These are phyloP conservation scores for Populus davidiana DNA, from an alignment of 345 rosid species.

Conservation along the genomic window DNA sequence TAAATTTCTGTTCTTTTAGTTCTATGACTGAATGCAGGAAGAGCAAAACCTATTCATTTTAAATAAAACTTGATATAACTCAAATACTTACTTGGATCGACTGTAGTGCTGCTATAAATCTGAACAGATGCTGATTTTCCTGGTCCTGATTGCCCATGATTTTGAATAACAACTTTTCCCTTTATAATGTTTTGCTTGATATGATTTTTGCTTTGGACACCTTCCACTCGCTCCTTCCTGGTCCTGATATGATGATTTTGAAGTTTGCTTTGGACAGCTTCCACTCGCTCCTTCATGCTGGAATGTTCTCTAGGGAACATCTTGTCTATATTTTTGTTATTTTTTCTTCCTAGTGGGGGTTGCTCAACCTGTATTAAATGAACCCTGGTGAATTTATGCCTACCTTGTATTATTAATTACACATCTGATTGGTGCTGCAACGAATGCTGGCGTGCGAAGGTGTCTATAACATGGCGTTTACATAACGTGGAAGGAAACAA, in stretches of 20 bases:
- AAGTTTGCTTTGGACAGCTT: too few species aligned
- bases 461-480: not conserved
- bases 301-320: not conserved
- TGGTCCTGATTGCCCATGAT: constrained; percentile 43
- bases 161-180: constrained; percentile 38
- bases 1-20: too few species aligned
- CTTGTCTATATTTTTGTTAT: constrained; percentile 2
- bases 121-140: constrained; percentile 46
- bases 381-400: not conserved
- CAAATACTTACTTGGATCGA: constrained; percentile 45
- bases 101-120: constrained; percentile 38
- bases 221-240: too few species aligned
- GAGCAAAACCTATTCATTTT: not conserved
- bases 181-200: constrained; percentile 19
- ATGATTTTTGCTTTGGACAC: not conserved
- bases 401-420: not conserved
- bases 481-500: not conserved
- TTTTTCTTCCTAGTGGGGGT: not conserved
- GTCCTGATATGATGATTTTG: too few species aligned
- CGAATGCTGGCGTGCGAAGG: not conserved
- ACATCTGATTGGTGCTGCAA: not conserved
- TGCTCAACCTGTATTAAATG: not conserved
- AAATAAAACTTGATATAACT: not conserved
- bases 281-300: constrained; percentile 10
- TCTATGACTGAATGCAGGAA: too few species aligned